Percentiles rank a stretch among this genome's conserved stretches.
These are phyloP conservation scores for Lunularia cruciata DNA, from an alignment of 225 moss, liverwort and hornwort genomes.

Conservation along the genomic window DNA sequence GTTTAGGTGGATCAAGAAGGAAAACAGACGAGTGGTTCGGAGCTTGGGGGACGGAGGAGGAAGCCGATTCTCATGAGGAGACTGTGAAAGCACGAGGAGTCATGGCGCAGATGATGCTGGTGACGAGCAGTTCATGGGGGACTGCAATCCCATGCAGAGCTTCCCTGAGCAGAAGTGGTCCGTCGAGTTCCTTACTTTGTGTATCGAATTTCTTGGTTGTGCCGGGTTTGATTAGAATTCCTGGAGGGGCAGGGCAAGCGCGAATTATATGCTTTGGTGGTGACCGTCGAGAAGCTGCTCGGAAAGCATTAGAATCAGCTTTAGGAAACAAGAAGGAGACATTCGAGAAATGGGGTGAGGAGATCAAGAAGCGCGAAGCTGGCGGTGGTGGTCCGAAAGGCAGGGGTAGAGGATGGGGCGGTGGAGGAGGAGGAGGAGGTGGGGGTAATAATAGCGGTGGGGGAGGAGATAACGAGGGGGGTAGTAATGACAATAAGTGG, in stretches of 20 bases:
- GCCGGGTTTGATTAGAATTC: conserved; percentile 1
- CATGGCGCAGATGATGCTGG: conserved; percentile 33
- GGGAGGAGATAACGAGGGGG: conserved; percentile 32
- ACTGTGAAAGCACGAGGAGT: not conserved
- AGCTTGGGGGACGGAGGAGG: not conserved
- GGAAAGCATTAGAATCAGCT: conserved; percentile 84
- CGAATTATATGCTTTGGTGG: conserved; percentile 33
- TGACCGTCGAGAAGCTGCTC: conserved; percentile 60
- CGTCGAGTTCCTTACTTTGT: not conserved
- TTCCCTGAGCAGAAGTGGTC: not conserved
- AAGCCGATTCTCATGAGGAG: too few relatives aligned
- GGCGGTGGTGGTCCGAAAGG: conserved; percentile 57
- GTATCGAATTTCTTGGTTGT: not conserved
- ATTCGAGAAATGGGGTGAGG: conserved; percentile 87
- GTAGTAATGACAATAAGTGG: conserved; percentile 51
- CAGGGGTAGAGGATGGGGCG: conserved; percentile 64
- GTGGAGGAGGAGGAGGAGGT: conserved; percentile 57
- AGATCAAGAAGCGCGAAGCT: conserved; percentile 90
- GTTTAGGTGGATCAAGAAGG: too few relatives aligned
- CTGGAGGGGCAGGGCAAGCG: conserved; percentile 8
- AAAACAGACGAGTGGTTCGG: not conserved
- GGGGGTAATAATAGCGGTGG: conserved; percentile 52
- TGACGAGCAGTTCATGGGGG: conserved; percentile 4
- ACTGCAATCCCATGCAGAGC: not conserved
- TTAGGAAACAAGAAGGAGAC: conserved; percentile 88